Evolutionary conservation across 2,329 filamentous ascomycete species (phyloP), one percentile per base, ranked within the genome.

Genomic region (Aspergillus latus): DNA sequence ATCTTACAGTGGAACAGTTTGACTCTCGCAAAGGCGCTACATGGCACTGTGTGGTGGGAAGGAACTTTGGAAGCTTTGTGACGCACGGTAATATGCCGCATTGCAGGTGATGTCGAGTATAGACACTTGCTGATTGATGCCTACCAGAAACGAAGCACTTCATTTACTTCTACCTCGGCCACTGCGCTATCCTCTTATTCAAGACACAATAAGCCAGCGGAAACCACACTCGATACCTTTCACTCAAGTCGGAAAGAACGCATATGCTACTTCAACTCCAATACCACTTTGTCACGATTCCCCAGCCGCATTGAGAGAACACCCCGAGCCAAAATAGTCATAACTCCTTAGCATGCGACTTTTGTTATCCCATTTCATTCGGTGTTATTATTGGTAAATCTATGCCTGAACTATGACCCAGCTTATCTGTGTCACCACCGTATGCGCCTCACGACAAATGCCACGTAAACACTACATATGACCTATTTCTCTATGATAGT

Each of bases 101-200:
- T 30, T 6, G 4, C 44, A 28, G n/a, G 9, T 10, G 7, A 8
- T 11, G 26, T n/a, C 15, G 21, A 11, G 16, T 16, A 13, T 40
- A 28, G 28, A n/a, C 37, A 15, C 9, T n/a, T 30, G 10, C 52
- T 52, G 54, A 70, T 21, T 39, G 36, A 6, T n/a, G 13, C 55
- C 45, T 7, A 42, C 37, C 79, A 97, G 94, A 97, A 77, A 97
- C 94, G 29, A 97, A 97, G 80, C 94, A 99, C 78, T 99, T 99
- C 81, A 97, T 99, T 75, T 99, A 99, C 81, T 99, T 99, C 81
- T 99, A 99, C 80, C 88, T 99, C 58, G 94, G 94, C 53, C 94
- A 97, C 82, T 97, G 92, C 76, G 94, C 94, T 58, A 97, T 99
- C 72, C 84, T 99, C 55, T 87, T 99, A 52, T 99, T 97, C 86